Conservation (phyloP, 2,329 filamentous ascomycete genomes). For the Alternaria sp. region DNA sequence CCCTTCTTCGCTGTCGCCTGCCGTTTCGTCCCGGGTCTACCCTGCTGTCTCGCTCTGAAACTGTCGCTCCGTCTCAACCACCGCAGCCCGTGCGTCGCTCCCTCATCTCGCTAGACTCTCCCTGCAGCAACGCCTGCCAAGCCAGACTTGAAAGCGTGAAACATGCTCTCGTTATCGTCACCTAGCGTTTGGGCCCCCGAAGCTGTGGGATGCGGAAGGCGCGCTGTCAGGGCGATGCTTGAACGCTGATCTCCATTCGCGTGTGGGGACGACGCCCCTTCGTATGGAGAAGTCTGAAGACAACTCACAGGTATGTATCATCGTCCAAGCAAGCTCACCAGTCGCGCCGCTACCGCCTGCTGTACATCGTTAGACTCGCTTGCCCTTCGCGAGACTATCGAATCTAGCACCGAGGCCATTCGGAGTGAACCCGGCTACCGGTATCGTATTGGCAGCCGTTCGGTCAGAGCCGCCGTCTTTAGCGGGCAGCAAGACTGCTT, state of each 20-base stretch:
- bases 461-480: not conserved
- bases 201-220: constrained; percentile 7
- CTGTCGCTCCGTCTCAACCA: constrained; percentile 33
- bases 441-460: not conserved
- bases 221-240: constrained; percentile 11
- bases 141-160: constrained; percentile 21
- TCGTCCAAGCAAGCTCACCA: not conserved
- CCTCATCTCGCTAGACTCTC: constrained; percentile 37
- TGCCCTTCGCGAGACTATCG: not conserved
- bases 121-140: constrained; percentile 34
- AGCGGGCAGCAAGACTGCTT: not conserved
- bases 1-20: constrained; percentile 9
- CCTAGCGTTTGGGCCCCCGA: constrained; percentile 27
- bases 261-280: not conserved
- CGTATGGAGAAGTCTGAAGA: not conserved
- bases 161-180: constrained; percentile 30
- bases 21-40: constrained; percentile 34
- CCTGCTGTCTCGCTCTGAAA: constrained; percentile 34
- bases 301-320: not conserved
- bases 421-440: not conserved
- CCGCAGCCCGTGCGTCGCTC: constrained; percentile 22
- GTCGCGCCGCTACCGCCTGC: not conserved
- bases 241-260: not conserved
- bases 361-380: constrained; percentile 5
- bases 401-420: not conserved